Evolutionary conservation across 1,284 basidiomycete species (phyloP), one percentile per base, ranked within the genome.

Genomic region (Ganoderma sp.): DNA sequence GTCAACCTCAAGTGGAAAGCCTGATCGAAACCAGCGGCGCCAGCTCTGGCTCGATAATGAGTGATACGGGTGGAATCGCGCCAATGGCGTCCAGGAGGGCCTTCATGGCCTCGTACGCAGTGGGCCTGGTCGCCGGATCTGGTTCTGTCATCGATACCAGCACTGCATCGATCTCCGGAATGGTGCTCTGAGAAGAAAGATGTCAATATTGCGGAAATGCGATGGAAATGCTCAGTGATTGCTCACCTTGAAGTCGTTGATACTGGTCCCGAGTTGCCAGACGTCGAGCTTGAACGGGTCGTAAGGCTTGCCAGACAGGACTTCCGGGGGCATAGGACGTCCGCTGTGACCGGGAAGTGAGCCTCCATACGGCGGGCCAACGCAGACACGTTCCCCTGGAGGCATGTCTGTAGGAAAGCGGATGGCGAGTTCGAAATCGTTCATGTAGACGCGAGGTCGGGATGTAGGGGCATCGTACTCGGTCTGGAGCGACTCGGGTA

Each of bases 311-410:
- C 71, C 76, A 2, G 68, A 64, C 0, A 34, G 12, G 1, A 76
- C 67, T 39, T 73, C 72, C 0, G 65, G 65, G 1, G 76, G 71
- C 10, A 63, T 54, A 1, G 74, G 73, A n/a, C 75, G 72, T 10
- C 64, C 65, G 37, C 67, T 56, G 3, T n/a, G 8, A 17, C 25
- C 34, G 0, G 61, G 54, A 12, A 63, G 65, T 3, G 64, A 64
- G 3, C 58, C 64, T 22, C 64, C 61, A 8, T 37, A 14, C 1
- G 69, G 69, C 5, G 28, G 14, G 8, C 57, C 63, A 3, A 65
- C 42, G 6, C 61, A 65, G 22, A 63, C 7, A 70, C 57, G 54
- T 67, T 74, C 57, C 3, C 73, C 67, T 9, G 39, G 19, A 9
- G 71, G 66, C 19, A 32, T 60, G 14, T 75, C 74, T 9, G 2